A percentile compares a stretch with the other conserved stretches of the same genome.
These are phyloP conservation scores for Helminthosporium solani DNA, from an alignment of 2,329 filamentous ascomycete genomes.

Conservation along the genomic window DNA sequence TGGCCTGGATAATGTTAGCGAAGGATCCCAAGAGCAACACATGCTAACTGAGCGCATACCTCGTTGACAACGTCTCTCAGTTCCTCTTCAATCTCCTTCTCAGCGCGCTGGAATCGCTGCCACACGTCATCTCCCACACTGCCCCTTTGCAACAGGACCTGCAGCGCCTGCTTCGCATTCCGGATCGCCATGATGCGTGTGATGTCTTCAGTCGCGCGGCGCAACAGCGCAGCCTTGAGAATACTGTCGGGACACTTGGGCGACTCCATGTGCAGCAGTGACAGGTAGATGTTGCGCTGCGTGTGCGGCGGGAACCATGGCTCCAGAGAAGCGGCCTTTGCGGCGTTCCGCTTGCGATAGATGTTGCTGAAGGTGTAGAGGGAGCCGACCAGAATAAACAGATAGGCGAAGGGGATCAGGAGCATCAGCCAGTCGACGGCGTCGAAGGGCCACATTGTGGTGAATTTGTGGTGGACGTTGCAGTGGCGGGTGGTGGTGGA, in stretches of 20 bases:
- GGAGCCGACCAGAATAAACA: constrained; percentile 81
- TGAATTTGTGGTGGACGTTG: constrained; percentile 1
- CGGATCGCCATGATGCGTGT: constrained; percentile 86
- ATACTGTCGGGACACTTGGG: constrained; percentile 76
- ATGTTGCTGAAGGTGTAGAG: constrained; percentile 89
- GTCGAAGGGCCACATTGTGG: constrained; percentile 40
- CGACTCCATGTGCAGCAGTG: constrained; percentile 79
- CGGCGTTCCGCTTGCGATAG: constrained; percentile 87
- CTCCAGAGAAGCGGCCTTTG: constrained; percentile 77
- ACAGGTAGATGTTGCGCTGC: constrained; percentile 91
- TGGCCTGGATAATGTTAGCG: constrained; percentile 63
- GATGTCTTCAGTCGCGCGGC: constrained; percentile 90
- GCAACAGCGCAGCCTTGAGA: constrained; percentile 81
- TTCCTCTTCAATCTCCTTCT: constrained; percentile 98
- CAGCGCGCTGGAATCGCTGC: constrained; percentile 86
- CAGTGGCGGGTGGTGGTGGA: not conserved
- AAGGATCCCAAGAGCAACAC: not conserved
- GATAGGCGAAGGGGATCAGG: constrained; percentile 82
- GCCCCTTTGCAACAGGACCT: constrained; percentile 78
- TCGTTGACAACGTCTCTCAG: constrained; percentile 90
- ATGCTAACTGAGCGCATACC: constrained; percentile 53
- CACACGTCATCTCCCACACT: constrained; percentile 95
- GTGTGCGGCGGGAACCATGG: constrained; percentile 93
- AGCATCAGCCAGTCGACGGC: constrained; percentile 80
- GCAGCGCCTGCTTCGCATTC: constrained; percentile 83